Evolutionary conservation across 192 early-diverging fungal species (phyloP).

Genomic region (Entophlyctis luteolus): DNA sequence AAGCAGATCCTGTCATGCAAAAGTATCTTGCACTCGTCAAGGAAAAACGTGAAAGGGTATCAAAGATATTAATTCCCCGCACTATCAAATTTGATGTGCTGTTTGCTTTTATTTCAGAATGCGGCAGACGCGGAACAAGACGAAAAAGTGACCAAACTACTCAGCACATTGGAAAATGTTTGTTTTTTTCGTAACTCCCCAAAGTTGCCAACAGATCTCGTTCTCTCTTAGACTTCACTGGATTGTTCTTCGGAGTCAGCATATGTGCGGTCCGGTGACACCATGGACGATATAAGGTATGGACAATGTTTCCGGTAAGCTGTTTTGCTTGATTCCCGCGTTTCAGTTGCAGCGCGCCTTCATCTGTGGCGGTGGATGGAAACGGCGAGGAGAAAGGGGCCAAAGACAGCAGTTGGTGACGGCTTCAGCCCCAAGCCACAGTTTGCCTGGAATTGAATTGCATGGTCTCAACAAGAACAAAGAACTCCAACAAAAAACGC

Average conservation of each 20-base stretch:
- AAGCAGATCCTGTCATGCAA: constrained; percentile 44
- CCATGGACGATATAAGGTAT: constrained; percentile 24
- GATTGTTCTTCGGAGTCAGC: not conserved
- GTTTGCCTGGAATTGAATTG: no score
- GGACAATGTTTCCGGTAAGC: no score
- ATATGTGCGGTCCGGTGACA: not conserved
- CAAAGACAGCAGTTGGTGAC: no score
- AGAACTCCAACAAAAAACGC: no score
- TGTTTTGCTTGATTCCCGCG: no score
- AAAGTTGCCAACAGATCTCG: not conserved
- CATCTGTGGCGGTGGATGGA: no score
- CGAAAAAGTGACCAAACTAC: not conserved
- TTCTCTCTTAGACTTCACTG: not conserved
- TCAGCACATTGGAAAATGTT: constrained; percentile 8
- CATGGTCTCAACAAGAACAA: no score
- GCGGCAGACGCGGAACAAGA: not conserved
- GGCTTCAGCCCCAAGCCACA: no score
- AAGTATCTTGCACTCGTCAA: constrained; percentile 49
- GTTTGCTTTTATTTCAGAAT: not conserved
- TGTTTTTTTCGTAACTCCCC: not conserved
- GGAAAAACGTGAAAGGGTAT: constrained; percentile 34
- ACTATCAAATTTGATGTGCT: not conserved
- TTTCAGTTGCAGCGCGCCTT: no score
- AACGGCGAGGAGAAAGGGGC: no score
- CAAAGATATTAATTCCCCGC: no score